Percentiles rank a stretch among this genome's conserved stretches.
phyloP scores from a whole-genome alignment of 768 basidiomycete genomes.

The Lyophyllum atratum region DNA sequence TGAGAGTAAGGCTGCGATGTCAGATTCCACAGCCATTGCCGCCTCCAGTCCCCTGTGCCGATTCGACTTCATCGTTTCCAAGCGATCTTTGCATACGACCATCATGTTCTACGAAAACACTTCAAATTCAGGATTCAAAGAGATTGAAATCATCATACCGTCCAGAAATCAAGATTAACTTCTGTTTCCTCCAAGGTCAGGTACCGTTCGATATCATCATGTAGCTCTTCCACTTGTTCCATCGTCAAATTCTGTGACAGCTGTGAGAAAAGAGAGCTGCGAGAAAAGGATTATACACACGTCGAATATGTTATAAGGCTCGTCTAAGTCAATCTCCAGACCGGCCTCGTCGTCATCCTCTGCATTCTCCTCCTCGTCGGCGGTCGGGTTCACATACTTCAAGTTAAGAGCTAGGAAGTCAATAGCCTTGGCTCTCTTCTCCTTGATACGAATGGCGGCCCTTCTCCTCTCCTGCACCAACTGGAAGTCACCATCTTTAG shows the following conservation, averaged over 20 bases:
- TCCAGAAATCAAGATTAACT: slow-evolving; percentile 96
- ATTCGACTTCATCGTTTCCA: slow-evolving; percentile 72
- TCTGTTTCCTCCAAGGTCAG: slow-evolving; percentile 83
- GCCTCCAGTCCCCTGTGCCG: slow-evolving; percentile 68
- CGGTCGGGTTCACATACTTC: slow-evolving; percentile 79
- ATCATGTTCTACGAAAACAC: slow-evolving; percentile 78
- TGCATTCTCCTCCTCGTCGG: slow-evolving; percentile 58
- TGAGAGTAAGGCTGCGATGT: slow-evolving; percentile 77
- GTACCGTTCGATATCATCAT: slow-evolving; percentile 93
- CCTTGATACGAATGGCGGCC: slow-evolving; percentile 92
- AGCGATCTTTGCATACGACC: slow-evolving; percentile 90
- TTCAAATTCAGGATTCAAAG: not conserved
- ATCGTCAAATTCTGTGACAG: slow-evolving; percentile 71
- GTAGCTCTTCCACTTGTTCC: slow-evolving; percentile 89
- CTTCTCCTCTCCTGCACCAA: slow-evolving; percentile 90
- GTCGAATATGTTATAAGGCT: slow-evolving; percentile 97
- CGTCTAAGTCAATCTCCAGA: slow-evolving; percentile 96
- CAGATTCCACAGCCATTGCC: slow-evolving; percentile 80
- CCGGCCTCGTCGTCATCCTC: slow-evolving; percentile 77
- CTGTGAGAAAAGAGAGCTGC: slow-evolving; percentile 15
- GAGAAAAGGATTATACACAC: slow-evolving; percentile 46
- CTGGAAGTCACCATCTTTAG: slow-evolving; percentile 96
- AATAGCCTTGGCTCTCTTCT: slow-evolving; percentile 97
- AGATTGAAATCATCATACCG: slow-evolving; percentile 48
- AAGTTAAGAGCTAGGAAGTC: slow-evolving; percentile 97